Evolutionary conservation across 1,284 basidiomycete species (phyloP).

Genomic region (Cystobasidium slooffiae): DNA sequence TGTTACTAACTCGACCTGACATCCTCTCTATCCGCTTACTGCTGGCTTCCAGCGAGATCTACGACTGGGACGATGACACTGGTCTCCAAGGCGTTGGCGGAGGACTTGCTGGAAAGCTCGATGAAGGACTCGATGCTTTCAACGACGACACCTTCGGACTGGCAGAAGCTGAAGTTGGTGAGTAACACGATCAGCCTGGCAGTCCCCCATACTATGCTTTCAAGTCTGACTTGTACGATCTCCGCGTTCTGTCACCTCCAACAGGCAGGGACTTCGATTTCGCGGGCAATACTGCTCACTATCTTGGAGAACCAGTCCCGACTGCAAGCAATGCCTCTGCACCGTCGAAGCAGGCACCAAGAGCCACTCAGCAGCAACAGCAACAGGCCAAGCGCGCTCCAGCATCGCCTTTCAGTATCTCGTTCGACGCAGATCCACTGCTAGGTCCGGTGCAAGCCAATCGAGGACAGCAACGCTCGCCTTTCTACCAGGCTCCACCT

Average conservation of each 20-base stretch:
- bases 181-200: constrained; percentile 60
- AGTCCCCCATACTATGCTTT: not conserved
- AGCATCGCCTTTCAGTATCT: constrained; percentile 47
- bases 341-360: not conserved
- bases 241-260: not conserved
- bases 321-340: not conserved
- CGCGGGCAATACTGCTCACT: constrained; percentile 57
- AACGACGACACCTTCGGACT: constrained; percentile 96
- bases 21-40: not conserved
- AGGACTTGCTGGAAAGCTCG: constrained; percentile 74
- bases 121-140: constrained; percentile 85
- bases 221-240: constrained; percentile 10
- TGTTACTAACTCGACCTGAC: no score
- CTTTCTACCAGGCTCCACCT: constrained; percentile 24
- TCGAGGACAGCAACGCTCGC: constrained; percentile 42
- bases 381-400: constrained; percentile 14
- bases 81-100: constrained; percentile 21
- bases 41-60: constrained; percentile 37
- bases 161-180: constrained; percentile 56
- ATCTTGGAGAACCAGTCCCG: constrained; percentile 54
- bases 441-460: constrained; percentile 41
- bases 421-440: constrained; percentile 51
- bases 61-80: constrained; percentile 39
- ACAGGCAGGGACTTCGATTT: constrained; percentile 94
- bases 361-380: constrained; percentile 22